A percentile compares a stretch with the other conserved stretches of the same genome.
These are phyloP conservation scores for Fusarium tupiense DNA, from an alignment of 2,329 filamentous ascomycete genomes.

Conservation along the genomic window DNA sequence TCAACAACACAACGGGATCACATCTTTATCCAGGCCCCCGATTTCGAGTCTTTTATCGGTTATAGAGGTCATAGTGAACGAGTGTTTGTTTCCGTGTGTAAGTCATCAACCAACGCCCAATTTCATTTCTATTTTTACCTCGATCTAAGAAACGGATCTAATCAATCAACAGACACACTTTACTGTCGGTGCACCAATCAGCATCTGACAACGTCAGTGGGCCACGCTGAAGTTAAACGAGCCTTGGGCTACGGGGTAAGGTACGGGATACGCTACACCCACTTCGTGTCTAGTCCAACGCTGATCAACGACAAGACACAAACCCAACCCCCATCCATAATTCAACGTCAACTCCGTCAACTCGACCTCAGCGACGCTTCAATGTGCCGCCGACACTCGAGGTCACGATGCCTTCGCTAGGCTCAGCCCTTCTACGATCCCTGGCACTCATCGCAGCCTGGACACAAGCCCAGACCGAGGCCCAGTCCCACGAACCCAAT, in stretches of 20 bases:
- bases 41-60: neutral
- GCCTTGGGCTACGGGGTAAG: neutral
- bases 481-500: constrained; percentile 6
- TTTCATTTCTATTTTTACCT: neutral
- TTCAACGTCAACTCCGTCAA: neutral
- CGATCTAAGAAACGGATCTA: neutral
- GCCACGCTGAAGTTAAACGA: constrained; percentile 10
- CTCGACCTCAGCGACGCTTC: constrained; percentile 12
- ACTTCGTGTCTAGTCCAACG: constrained; percentile 17
- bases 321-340: constrained; percentile 16
- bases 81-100: neutral
- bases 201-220: constrained; percentile 3
- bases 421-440: constrained; percentile 15
- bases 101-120: neutral
- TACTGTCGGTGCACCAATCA: constrained; percentile 11
- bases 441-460: constrained; percentile 17
- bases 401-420: constrained; percentile 35
- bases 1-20: neutral
- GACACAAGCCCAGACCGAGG: constrained; percentile 7
- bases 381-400: constrained; percentile 22
- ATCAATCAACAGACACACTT: neutral
- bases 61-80: neutral
- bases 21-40: neutral
- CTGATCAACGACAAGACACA: constrained; percentile 22
- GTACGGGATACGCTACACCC: neutral